Conservation (phyloP, 176 grass and related monocot genomes). For the Rhynchospora breviuscula region DNA sequence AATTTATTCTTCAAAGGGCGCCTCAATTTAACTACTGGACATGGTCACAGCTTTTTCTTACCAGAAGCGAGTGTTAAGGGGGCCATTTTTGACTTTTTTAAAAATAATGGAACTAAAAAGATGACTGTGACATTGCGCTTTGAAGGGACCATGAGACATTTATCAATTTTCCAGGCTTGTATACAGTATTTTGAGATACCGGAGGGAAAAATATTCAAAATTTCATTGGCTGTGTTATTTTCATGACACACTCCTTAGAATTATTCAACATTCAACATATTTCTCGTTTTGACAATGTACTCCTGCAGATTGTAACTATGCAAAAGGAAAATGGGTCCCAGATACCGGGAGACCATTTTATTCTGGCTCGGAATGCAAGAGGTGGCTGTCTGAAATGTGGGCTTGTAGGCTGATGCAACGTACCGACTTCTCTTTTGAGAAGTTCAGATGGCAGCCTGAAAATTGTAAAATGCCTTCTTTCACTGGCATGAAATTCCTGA, state of each 20-base stretch:
- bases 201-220: not conserved
- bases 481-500: slow-evolving; percentile 48
- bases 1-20: not conserved
- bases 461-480: slow-evolving; percentile 82
- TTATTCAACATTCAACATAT: not conserved
- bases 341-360: slow-evolving; percentile 65
- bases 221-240: not conserved
- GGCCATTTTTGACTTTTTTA: not conserved
- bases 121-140: not conserved
- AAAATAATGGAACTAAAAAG: not conserved
- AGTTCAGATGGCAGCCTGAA: slow-evolving; percentile 72
- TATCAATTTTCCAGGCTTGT: not conserved
- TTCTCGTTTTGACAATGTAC: not conserved
- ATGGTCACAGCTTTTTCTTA: not conserved
- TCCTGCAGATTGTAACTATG: slow-evolving; percentile 77
- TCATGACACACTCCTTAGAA: not conserved
- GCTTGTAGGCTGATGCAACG: slow-evolving; percentile 85
- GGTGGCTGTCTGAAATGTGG: slow-evolving; percentile 90
- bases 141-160: not conserved
- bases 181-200: not conserved
- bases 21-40: not conserved
- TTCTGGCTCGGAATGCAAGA: slow-evolving; percentile 77
- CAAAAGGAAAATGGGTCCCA: slow-evolving; percentile 85
- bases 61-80: not conserved
- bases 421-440: slow-evolving; percentile 62